phyloP scores from a whole-genome alignment of 2,329 filamentous ascomycete species.

The Aureobasidium zeae region DNA sequence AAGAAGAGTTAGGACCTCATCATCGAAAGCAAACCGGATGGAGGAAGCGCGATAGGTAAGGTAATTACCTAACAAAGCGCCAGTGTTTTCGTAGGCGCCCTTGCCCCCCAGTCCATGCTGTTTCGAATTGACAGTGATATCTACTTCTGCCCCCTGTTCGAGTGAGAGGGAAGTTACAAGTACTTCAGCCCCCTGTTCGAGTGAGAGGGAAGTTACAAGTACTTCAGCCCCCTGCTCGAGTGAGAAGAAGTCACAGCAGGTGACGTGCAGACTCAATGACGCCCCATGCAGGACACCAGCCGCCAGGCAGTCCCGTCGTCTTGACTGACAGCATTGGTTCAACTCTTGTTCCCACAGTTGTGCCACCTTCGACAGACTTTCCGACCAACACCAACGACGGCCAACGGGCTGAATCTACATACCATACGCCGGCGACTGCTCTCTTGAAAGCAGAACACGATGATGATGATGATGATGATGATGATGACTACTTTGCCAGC shows the following conservation, averaged over 20 bases:
- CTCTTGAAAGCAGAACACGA: background rate
- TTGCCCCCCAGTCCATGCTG: background rate
- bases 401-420: background rate
- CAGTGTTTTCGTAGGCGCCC: background rate
- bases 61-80: no score
- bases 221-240: no score
- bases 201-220: no score
- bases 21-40: conserved; percentile 9
- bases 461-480: background rate
- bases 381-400: background rate
- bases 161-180: no score
- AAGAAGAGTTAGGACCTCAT: conserved; percentile 1
- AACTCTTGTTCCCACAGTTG: conserved; percentile 3
- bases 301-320: background rate
- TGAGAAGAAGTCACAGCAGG: no score
- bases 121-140: background rate
- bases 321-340: conserved; percentile 5
- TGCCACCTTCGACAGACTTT: conserved; percentile 13
- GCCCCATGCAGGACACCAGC: background rate
- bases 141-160: no score
- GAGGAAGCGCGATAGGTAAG: no score
- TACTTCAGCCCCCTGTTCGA: no score
- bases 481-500: background rate
- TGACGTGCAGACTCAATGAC: conserved; percentile 1
- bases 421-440: background rate